Evolutionary conservation across 345 rosid genomes (phyloP).

Genomic region (Stellera chamaejasme): DNA sequence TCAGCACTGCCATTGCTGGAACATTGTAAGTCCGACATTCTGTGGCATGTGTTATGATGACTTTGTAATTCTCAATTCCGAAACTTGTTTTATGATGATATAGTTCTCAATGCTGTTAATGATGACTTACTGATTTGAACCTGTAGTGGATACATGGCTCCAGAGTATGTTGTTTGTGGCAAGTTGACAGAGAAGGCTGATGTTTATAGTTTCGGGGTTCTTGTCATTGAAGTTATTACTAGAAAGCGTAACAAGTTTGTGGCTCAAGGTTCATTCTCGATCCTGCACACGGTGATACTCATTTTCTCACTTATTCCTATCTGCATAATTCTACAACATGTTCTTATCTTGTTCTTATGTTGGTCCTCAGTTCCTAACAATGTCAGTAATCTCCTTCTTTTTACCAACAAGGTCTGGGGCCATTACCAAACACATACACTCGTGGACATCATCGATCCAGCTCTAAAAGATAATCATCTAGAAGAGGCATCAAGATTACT

Average conservation of each 20-base stretch:
- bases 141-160: conserved; percentile 89
- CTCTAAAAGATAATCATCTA: conserved; percentile 32
- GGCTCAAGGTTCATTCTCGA: conserved; percentile 27
- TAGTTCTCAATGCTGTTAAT: too few species aligned
- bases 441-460: conserved; percentile 56
- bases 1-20: conserved; percentile 76
- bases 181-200: conserved; percentile 79
- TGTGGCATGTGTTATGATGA: too few species aligned
- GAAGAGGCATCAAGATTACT: conserved; percentile 40
- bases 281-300: conserved; percentile 49
- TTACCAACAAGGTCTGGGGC: conserved; percentile 48
- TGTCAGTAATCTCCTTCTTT: too few species aligned
- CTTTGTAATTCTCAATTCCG: too few species aligned
- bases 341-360: neutral
- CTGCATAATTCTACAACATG: neutral
- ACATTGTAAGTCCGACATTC: conserved; percentile 52
- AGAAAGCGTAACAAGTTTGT: conserved; percentile 52
- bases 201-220: conserved; percentile 79
- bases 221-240: conserved; percentile 55
- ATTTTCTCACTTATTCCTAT: neutral
- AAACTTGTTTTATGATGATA: too few species aligned
- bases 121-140: neutral
- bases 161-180: conserved; percentile 73
- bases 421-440: conserved; percentile 32
- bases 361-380: too few species aligned